phyloP scores from a whole-genome alignment of 345 rosid species.

The Hevea brasiliensis region DNA sequence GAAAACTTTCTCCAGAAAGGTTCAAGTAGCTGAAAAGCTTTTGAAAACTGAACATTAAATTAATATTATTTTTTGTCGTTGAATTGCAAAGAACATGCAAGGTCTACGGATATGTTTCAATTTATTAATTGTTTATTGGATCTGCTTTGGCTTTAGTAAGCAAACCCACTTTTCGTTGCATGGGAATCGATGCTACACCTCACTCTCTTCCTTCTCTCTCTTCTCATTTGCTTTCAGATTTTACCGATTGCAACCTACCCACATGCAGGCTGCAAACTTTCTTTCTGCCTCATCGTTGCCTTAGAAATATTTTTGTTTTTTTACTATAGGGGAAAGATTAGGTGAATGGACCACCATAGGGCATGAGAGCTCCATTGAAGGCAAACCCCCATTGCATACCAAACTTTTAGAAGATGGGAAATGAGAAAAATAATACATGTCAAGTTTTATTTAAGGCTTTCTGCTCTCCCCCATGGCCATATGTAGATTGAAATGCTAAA shows the following conservation, averaged over 20 bases:
- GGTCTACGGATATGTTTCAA: not conserved
- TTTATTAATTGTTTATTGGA: not conserved
- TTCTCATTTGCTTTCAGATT: not conserved
- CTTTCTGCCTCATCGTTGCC: no score
- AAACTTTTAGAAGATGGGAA: no score
- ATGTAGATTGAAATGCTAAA: no score
- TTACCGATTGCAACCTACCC: constrained; percentile 4
- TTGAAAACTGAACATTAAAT: not conserved
- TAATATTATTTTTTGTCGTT: not conserved
- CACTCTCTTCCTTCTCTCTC: no score
- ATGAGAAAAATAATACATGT: no score
- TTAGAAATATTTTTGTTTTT: no score
- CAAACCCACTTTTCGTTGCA: constrained; percentile 16
- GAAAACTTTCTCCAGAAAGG: not conserved
- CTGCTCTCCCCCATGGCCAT: no score
- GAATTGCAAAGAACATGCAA: constrained; percentile 9
- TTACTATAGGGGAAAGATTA: no score
- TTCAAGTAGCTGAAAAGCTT: not conserved
- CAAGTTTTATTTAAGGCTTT: no score
- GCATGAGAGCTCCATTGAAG: no score
- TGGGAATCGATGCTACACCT: constrained; percentile 10
- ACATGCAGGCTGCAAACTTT: constrained; percentile 7
- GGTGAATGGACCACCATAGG: no score
- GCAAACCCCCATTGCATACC: no score
- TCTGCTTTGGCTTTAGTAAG: constrained; percentile 7